Conservation (phyloP, 345 rosid species). For the Eucalyptus erythrocorys region DNA sequence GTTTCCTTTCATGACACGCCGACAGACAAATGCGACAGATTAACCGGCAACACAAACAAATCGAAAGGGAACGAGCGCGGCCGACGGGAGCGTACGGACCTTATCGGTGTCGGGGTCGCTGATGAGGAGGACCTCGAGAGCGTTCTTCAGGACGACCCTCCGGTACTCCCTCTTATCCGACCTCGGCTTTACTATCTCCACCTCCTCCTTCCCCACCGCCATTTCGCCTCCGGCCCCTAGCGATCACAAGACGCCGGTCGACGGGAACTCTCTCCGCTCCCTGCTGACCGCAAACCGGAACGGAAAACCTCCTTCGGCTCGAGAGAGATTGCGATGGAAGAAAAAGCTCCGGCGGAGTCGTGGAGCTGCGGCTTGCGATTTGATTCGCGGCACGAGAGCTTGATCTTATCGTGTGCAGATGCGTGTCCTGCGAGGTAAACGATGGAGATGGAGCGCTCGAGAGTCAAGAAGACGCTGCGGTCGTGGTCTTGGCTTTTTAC, state of each 20-base stretch:
- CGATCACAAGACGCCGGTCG: not conserved
- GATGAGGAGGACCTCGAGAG: slow-evolving; percentile 66
- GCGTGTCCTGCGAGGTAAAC: not conserved
- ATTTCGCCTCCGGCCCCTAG: not conserved
- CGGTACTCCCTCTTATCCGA: slow-evolving; percentile 64
- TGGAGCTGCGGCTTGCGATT: not conserved
- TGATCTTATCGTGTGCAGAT: not conserved
- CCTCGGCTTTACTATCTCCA: slow-evolving; percentile 60
- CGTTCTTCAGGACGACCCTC: slow-evolving; percentile 54
- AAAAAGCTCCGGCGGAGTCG: not conserved
- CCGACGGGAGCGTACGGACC: slow-evolving; percentile 9
- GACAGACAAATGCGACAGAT: not conserved
- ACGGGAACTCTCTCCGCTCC: not conserved
- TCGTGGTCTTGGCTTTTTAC: too few species aligned
- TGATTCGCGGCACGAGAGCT: not conserved
- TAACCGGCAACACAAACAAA: not conserved
- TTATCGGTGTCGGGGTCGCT: slow-evolving; percentile 90
- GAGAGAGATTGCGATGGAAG: not conserved
- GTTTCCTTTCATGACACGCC: not conserved
- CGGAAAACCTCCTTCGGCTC: not conserved
- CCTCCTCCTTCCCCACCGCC: slow-evolving; percentile 34
- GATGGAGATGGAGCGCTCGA: not conserved
- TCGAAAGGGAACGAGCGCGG: not conserved
- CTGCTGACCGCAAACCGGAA: not conserved
- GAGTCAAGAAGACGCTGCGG: not conserved